phyloP scores from a whole-genome alignment of 2,329 filamentous ascomycete species.

The Tricladium varicosporioides region DNA sequence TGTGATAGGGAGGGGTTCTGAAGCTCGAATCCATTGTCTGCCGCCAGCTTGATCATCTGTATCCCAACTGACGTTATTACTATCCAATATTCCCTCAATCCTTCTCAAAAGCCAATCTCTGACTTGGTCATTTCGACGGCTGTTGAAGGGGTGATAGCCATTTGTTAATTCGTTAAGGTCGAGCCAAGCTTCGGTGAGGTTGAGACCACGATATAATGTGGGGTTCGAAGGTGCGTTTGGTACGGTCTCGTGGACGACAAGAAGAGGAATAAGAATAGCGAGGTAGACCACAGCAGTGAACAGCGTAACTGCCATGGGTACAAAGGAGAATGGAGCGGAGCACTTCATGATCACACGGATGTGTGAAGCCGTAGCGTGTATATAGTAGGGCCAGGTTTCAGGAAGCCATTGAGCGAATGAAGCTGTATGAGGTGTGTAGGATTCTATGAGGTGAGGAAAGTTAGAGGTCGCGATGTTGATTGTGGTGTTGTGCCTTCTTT shows the following conservation, averaged over 20 bases:
- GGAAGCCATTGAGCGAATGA: neutral
- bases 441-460: neutral
- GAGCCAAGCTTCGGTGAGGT: slow-evolving; percentile 81
- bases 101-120: slow-evolving; percentile 72
- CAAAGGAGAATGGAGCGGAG: slow-evolving; percentile 69
- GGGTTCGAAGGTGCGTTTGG: slow-evolving; percentile 60
- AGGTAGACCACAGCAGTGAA: slow-evolving; percentile 76
- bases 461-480: neutral
- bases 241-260: slow-evolving; percentile 74
- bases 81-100: slow-evolving; percentile 66
- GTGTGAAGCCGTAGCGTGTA: neutral
- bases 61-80: slow-evolving; percentile 52
- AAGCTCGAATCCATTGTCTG: neutral
- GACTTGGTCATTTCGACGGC: slow-evolving; percentile 75
- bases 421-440: neutral
- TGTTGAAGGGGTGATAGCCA: slow-evolving; percentile 86
- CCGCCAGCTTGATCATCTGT: slow-evolving; percentile 34
- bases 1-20: too few species aligned
- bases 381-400: neutral
- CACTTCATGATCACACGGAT: slow-evolving; percentile 25
- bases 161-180: slow-evolving; percentile 76
- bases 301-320: slow-evolving; percentile 76
- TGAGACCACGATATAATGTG: slow-evolving; percentile 60
- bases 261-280: slow-evolving; percentile 68
- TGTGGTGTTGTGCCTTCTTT: neutral